These are phyloP conservation scores for Fusarium verrucosum DNA, from an alignment of 2,329 filamentous ascomycete species.

Conservation along the genomic window DNA sequence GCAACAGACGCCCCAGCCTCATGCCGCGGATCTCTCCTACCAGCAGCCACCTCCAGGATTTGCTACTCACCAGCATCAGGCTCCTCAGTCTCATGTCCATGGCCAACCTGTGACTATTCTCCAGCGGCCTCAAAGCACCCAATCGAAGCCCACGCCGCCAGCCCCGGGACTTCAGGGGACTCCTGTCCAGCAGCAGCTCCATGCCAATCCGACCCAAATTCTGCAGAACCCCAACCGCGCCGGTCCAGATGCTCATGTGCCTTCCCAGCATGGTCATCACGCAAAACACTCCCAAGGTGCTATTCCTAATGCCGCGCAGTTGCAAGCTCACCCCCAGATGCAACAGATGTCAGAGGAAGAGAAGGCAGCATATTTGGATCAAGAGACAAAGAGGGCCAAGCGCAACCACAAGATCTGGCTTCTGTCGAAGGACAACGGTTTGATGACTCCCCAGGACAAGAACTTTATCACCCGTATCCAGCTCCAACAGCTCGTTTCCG, in stretches of 20 bases:
- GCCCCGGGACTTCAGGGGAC: slow-evolving; percentile 44
- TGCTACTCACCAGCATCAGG: slow-evolving; percentile 44
- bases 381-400: slow-evolving; percentile 95
- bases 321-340: slow-evolving; percentile 56
- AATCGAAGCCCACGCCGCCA: slow-evolving; percentile 53
- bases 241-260: slow-evolving; percentile 57
- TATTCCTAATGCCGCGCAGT: slow-evolving; percentile 47
- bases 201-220: slow-evolving; percentile 75
- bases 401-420: slow-evolving; percentile 98
- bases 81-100: slow-evolving; percentile 49
- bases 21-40: slow-evolving; percentile 43
- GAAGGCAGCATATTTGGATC: slow-evolving; percentile 81
- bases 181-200: slow-evolving; percentile 48
- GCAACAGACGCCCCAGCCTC: slow-evolving; percentile 54
- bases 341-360: slow-evolving; percentile 84
- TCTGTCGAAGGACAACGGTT: slow-evolving; percentile 89
- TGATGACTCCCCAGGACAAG: slow-evolving; percentile 99
- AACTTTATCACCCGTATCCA: slow-evolving; percentile 99
- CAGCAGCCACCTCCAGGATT: slow-evolving; percentile 43
- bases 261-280: slow-evolving; percentile 49
- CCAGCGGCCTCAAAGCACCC: slow-evolving; percentile 60
- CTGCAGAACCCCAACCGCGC: slow-evolving; percentile 80
- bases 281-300: slow-evolving; percentile 63
- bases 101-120: slow-evolving; percentile 64
- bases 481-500: slow-evolving; percentile 92